Conservation (phyloP, 495 filamentous ascomycete genomes). For the Podospora bellae-mahoneyi region DNA sequence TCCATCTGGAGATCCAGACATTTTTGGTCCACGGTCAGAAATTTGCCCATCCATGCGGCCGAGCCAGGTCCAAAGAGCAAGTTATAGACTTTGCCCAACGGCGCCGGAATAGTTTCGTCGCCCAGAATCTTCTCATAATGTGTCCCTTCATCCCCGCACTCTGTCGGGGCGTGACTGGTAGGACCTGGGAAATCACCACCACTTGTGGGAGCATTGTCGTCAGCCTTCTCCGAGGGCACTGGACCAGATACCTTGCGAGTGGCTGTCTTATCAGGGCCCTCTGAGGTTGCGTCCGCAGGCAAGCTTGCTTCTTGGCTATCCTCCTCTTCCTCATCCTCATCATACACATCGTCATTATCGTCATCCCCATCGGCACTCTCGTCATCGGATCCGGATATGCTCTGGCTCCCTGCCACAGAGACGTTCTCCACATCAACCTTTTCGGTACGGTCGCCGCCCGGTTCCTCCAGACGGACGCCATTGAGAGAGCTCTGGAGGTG, state of each 20-base stretch:
- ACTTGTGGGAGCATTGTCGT: constrained; percentile 54
- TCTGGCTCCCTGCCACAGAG: constrained; percentile 35
- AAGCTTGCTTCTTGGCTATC: constrained; percentile 58
- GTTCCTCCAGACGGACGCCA: constrained; percentile 73
- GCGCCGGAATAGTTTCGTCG: constrained; percentile 82
- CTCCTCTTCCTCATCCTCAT: constrained; percentile 71
- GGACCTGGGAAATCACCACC: constrained; percentile 80
- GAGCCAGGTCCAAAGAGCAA: constrained; percentile 81
- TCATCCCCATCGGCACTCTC: constrained; percentile 64
- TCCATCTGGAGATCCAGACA: constrained; percentile 81
- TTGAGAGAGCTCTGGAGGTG: constrained; percentile 83
- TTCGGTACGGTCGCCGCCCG: constrained; percentile 85
- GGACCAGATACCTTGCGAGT: constrained; percentile 65
- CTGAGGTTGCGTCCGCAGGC: constrained; percentile 55
- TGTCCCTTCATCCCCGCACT: constrained; percentile 68
- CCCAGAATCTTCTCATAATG: constrained; percentile 84
- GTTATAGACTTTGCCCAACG: constrained; percentile 87
- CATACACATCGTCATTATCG: constrained; percentile 60
- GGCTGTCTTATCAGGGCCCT: constrained; percentile 55
- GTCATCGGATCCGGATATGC: constrained; percentile 56
- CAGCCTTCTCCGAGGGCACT: constrained; percentile 52
- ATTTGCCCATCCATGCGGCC: constrained; percentile 75
- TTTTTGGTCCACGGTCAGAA: constrained; percentile 82
- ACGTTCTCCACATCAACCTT: constrained; percentile 59
- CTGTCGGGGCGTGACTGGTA: constrained; percentile 74